Conservation (phyloP, 2,329 filamentous ascomycete genomes). For the Neofusicoccum sp. region DNA sequence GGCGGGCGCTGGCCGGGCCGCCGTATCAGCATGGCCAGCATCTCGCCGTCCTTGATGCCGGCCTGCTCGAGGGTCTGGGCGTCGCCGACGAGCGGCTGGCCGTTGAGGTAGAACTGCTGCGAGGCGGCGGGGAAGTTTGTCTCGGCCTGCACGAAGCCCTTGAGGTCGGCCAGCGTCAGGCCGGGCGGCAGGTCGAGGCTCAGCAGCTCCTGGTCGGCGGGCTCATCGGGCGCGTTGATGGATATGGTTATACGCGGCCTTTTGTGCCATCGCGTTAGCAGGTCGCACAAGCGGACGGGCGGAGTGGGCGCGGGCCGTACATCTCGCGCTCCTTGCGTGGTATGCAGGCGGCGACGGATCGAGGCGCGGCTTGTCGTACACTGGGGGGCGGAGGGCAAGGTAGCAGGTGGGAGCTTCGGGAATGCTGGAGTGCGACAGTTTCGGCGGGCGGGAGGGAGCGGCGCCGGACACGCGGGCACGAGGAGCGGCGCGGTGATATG, state of each 20-base stretch:
- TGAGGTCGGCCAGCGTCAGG: conserved; percentile 81
- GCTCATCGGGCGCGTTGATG: conserved; percentile 71
- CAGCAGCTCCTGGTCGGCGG: conserved; percentile 69
- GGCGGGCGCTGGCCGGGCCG: conserved; percentile 23
- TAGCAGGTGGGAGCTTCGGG: conserved; percentile 15
- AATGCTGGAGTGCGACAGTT: conserved; percentile 15
- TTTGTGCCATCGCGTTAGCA: conserved; percentile 17
- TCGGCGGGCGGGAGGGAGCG: conserved; percentile 11
- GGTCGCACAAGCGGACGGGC: conserved; percentile 31
- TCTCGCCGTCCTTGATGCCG: conserved; percentile 81
- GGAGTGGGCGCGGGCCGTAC: conserved; percentile 31
- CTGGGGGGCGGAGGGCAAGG: conserved; percentile 1
- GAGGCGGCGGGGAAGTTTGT: conserved; percentile 67
- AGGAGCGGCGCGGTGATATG: background rate
- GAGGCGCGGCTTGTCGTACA: conserved; percentile 22
- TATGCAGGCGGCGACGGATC: conserved; percentile 35
- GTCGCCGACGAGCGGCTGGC: conserved; percentile 73
- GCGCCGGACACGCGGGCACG: background rate
- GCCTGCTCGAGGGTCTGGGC: conserved; percentile 78
- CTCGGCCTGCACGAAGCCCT: conserved; percentile 84
- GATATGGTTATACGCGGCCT: conserved; percentile 84
- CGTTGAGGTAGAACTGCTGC: conserved; percentile 90
- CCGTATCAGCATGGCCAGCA: conserved; percentile 80
- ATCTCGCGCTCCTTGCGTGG: conserved; percentile 35
- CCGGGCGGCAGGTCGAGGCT: conserved; percentile 78